Evolutionary conservation across 2,329 filamentous ascomycete genomes (phyloP), one percentile per base, ranked within the genome.

Genomic region (Arthrobotrys iridis): DNA sequence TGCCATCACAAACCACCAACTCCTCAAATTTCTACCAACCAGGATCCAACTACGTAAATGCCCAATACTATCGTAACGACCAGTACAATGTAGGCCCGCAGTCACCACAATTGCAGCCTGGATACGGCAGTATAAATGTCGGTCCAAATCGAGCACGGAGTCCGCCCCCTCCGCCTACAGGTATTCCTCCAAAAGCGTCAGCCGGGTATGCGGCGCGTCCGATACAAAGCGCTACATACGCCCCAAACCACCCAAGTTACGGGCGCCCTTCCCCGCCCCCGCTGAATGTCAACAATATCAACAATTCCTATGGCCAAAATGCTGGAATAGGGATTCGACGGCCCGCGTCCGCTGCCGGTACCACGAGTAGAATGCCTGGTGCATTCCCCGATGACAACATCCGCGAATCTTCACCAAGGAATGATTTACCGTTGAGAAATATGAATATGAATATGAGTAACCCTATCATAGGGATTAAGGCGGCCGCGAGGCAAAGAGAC

Each of bases 171-270:
- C 63, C 63, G 7, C 46, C 30, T 26, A 37, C 57, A 13, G 48
- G 57, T n/a, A 22, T 52, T 1, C 63, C 71, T 24, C 64, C 59
- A 10, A 67, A 63, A 58, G n/a, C 26, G 3, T 22, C 63, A 40
- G 58, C 41, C 18, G 59, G 15, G 10, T 65, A 60, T 24, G 18
- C 6, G 22, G 43, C 40, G 8, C 72, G 64, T 8, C 72, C 63
- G 57, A 60, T 70, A 48, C 72, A 76, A 35, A 74, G 70, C n/a
- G 70, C 70, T 22, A 74, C 70, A 15, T 76, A 64, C 35, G 64
- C 72, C 46, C 72, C 72, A 26, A 68, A 68, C 30, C 72, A 76
- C 20, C 72, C 63, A n/a, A 65, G 48, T 26, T 68, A 68, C 45
- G 72, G 64, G 37, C 64, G 64, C 6, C 72, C 72, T 3, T 70